phyloP scores from a whole-genome alignment of 345 rosid genomes.

The Raphanus raphanistrum region DNA sequence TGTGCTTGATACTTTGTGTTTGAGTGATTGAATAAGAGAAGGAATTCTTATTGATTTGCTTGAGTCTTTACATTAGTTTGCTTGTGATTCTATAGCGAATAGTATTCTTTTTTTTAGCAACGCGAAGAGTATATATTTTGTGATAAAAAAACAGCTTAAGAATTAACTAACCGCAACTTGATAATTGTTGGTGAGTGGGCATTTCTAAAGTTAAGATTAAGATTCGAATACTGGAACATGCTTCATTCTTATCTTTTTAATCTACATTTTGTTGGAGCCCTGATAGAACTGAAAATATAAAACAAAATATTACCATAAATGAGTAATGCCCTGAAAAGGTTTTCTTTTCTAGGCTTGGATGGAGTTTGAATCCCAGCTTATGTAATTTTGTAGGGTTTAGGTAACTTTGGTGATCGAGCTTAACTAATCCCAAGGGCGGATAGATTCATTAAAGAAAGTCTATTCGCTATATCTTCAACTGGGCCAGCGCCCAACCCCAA shows the following conservation, averaged over 20 bases:
- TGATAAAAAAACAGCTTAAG: background rate
- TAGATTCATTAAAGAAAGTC: background rate
- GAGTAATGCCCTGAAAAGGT: background rate
- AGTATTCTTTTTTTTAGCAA: too few relatives aligned
- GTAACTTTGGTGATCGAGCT: background rate
- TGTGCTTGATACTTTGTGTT: too few relatives aligned
- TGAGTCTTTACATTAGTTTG: too few relatives aligned
- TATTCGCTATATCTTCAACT: background rate
- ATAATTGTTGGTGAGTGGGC: conserved; percentile 16
- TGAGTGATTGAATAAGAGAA: too few relatives aligned
- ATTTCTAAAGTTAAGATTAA: conserved; percentile 20
- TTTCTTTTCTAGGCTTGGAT: background rate
- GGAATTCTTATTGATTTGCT: too few relatives aligned
- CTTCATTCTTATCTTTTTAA: background rate
- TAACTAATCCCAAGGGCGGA: background rate
- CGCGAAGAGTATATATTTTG: conserved; percentile 18
- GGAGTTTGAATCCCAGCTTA: background rate
- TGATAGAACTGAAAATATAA: background rate
- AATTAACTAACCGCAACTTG: conserved; percentile 12
- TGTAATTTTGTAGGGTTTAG: background rate
- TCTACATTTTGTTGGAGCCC: background rate
- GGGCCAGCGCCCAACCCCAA: background rate
- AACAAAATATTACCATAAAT: background rate
- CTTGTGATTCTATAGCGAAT: too few relatives aligned
- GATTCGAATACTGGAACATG: conserved; percentile 4